Percentiles rank a stretch among this genome's conserved stretches.
These are phyloP conservation scores for Phytophthora hybrid DNA, from an alignment of 352 stramenopile genomes.

Conservation along the genomic window DNA sequence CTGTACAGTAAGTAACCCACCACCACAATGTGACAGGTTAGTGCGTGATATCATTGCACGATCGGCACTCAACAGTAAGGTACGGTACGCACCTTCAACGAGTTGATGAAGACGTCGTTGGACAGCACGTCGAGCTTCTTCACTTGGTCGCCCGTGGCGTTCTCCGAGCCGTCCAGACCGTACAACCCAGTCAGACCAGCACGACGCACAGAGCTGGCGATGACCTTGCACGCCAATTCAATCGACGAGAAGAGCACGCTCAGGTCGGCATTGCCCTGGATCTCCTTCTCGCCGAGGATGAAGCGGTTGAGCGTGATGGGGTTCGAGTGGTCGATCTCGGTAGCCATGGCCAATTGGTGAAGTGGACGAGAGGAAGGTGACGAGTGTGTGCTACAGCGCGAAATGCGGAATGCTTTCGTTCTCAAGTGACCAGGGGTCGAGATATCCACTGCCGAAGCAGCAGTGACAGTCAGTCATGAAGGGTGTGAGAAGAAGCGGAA, in stretches of 20 bases:
- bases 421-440: background rate
- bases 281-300: constrained; percentile 92
- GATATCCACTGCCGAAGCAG: background rate
- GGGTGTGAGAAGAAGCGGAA: constrained; percentile 11
- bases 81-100: constrained; percentile 66
- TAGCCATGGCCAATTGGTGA: constrained; percentile 15
- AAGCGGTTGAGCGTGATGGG: constrained; percentile 94
- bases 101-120: constrained; percentile 98
- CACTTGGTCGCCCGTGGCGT: constrained; percentile 96
- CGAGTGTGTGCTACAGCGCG: constrained; percentile 21
- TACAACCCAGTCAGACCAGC: constrained; percentile 91
- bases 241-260: constrained; percentile 96
- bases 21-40: constrained; percentile 19
- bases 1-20: constrained; percentile 19
- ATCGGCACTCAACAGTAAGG: background rate
- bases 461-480: constrained; percentile 7
- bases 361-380: constrained; percentile 3
- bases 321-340: constrained; percentile 74
- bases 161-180: constrained; percentile 95
- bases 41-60: background rate
- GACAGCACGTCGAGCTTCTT: constrained; percentile 99
- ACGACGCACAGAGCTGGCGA: constrained; percentile 96
- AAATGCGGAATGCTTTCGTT: constrained; percentile 28
- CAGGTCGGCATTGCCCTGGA: constrained; percentile 93
- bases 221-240: constrained; percentile 96